Evolutionary conservation across 1,139 yeast species (phyloP).

Genomic region (Zygosaccharomyces sapae): DNA sequence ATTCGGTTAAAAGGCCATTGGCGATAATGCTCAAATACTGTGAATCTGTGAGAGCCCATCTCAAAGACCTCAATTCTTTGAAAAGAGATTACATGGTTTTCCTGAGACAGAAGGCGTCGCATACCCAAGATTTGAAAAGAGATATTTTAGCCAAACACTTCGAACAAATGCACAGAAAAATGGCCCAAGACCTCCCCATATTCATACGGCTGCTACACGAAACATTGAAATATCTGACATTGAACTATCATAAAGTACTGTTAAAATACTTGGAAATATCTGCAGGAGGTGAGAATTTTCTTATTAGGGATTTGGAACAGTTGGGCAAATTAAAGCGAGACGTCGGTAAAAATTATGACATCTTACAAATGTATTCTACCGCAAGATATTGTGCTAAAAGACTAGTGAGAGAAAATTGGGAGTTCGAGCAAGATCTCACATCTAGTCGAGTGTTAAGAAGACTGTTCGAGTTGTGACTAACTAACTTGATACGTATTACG

Average conservation of each 20-base stretch:
- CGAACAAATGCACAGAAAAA: conserved; percentile 30
- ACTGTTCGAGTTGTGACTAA: conserved; percentile 34
- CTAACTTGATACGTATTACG: neutral
- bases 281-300: conserved; percentile 30
- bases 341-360: conserved; percentile 37
- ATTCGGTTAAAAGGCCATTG: conserved; percentile 31
- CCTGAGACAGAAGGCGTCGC: conserved; percentile 26
- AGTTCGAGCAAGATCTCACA: conserved; percentile 20
- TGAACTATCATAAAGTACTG: conserved; percentile 26
- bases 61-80: conserved; percentile 34
- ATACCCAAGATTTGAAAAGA: conserved; percentile 27
- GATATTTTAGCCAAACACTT: conserved; percentile 32
- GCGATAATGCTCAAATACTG: conserved; percentile 26
- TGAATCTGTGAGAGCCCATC: conserved; percentile 22
- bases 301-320: conserved; percentile 26
- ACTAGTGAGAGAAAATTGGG: conserved; percentile 34
- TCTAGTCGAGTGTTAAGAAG: conserved; percentile 35
- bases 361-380: conserved; percentile 34
- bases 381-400: conserved; percentile 32
- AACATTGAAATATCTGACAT: conserved; percentile 21
- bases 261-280: conserved; percentile 33
- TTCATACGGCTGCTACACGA: conserved; percentile 22
- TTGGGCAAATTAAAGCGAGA: conserved; percentile 16
- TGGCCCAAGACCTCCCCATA: conserved; percentile 35
- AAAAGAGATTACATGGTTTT: conserved; percentile 35